Base-by-base conservation (phyloP, 192 early-diverging fungal species). In the Diversispora epigaea region DNA sequence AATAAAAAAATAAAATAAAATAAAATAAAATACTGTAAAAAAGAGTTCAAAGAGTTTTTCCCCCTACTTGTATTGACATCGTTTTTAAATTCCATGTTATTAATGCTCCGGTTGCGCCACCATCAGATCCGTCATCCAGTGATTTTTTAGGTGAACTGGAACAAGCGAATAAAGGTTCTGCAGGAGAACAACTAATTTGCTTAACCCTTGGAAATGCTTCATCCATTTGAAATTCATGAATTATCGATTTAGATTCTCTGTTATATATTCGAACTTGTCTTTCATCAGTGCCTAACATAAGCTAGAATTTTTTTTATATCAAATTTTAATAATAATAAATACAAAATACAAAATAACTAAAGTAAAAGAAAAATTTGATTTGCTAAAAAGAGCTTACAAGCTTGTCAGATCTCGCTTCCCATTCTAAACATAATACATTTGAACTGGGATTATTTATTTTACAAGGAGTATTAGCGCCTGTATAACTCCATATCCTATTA, bases 21-120 rank as follows among this genome's bases (percentile, higher is more conserved):
- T 32, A 52, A 17, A 52, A 17, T 17, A 11, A 49, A 7, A 44
- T 66, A 39, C 65, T 45, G 4, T 32, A 25, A 61, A 17, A 22
- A 39, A 47, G 58, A 71, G 17, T 46, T 22, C 55, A 50, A 58
- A 32, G 2, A 19, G 0, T 21, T 9, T 40, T 25, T n/a, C n/a
- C 0, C 19, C 78, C 77, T 85, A 87, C 86, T 67, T 82, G 80
- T 8, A 80, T 76, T 7, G 81, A 61, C 84, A 84, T 83, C 9
- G 85, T 83, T 64, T 86, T 89, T 80, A 87, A 77, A 68, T 86
- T 83, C 77, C 86, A 84, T 6, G 85, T 85, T 1, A 86, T 75
- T 41, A 89, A 56, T 15, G 80, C 81, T 69, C 84, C 84, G 49
- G 77, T 65, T 32, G 40, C 71, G 6, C 77, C 81, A 40, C 77